phyloP scores from a whole-genome alignment of 2,329 filamentous ascomycete species.

The Beauveria caledonica region DNA sequence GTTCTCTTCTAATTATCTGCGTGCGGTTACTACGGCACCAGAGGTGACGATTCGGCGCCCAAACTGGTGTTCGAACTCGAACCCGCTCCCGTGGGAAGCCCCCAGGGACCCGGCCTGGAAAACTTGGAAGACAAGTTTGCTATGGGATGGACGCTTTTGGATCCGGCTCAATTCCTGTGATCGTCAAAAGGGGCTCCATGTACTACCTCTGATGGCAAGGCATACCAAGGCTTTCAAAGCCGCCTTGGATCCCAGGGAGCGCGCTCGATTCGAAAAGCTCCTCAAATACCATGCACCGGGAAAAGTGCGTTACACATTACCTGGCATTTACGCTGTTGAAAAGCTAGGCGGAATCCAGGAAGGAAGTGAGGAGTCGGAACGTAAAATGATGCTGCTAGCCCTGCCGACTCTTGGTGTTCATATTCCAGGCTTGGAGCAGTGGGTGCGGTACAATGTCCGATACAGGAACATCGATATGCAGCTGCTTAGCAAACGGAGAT shows the following conservation, averaged over 20 bases:
- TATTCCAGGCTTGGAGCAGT: conserved; percentile 37
- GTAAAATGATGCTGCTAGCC: conserved; percentile 35
- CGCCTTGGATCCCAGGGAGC: conserved; percentile 26
- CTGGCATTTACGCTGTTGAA: conserved; percentile 43
- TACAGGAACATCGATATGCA: conserved; percentile 41
- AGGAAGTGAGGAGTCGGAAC: not conserved
- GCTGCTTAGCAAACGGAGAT: conserved; percentile 23
- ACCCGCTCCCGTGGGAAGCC: conserved; percentile 18
- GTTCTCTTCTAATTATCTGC: conserved; percentile 30
- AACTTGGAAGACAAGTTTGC: conserved; percentile 24
- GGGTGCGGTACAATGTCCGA: conserved; percentile 41
- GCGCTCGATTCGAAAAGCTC: conserved; percentile 29
- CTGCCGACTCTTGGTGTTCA: conserved; percentile 44
- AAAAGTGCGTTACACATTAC: conserved; percentile 47
- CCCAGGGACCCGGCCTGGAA: conserved; percentile 22
- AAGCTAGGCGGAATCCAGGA: not conserved
- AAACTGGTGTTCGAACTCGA: not conserved
- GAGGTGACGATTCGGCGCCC: not conserved
- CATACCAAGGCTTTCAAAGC: conserved; percentile 41
- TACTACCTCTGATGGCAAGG: conserved; percentile 38
- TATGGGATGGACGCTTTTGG: conserved; percentile 59
- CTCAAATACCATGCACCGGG: conserved; percentile 44
- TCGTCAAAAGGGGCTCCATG: conserved; percentile 28
- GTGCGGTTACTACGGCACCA: not conserved
- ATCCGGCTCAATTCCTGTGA: conserved; percentile 38